Percentiles rank a stretch among this genome's conserved stretches.
Evolutionary conservation across 441 rosid genomes (phyloP).

Genomic region (Dalechampia spathulata): DNA sequence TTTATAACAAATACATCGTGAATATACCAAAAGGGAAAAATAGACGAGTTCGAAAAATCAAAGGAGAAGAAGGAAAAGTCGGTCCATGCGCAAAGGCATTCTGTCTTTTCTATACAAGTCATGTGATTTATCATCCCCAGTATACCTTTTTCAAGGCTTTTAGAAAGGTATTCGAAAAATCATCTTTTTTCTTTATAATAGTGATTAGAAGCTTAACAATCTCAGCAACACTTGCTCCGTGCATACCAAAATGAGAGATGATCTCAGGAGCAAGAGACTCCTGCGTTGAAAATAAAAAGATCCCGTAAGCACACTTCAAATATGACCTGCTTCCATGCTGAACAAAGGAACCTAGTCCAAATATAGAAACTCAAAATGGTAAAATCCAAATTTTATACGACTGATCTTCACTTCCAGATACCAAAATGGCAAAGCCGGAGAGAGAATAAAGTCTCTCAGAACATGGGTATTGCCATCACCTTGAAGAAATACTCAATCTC

Average conservation of each 20-base stretch:
- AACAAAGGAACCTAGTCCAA: conserved; percentile 2
- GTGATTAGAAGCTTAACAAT: conserved; percentile 76
- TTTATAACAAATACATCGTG: too few species aligned
- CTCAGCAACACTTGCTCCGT: conserved; percentile 75
- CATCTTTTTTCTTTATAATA: conserved; percentile 68
- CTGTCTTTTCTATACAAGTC: not conserved
- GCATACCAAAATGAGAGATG: conserved; percentile 90
- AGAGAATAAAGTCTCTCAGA: too few species aligned
- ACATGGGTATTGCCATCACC: not conserved
- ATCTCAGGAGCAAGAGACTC: conserved; percentile 82
- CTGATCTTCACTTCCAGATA: not conserved
- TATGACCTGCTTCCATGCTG: too few species aligned
- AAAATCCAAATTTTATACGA: too few species aligned
- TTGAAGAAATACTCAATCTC: not conserved
- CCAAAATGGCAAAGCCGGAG: not conserved
- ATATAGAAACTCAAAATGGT: too few species aligned
- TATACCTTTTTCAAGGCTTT: conserved; percentile 78
- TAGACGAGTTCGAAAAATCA: too few species aligned
- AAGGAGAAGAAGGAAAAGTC: too few species aligned
- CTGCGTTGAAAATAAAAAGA: conserved; percentile 39
- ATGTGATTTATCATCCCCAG: not conserved
- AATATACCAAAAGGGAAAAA: too few species aligned
- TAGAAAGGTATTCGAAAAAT: conserved; percentile 49
- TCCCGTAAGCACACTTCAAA: conserved; percentile 8
- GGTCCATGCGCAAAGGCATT: too few species aligned